phyloP scores from a whole-genome alignment of 805 yeast species.

The Debaryomyces maramus region DNA sequence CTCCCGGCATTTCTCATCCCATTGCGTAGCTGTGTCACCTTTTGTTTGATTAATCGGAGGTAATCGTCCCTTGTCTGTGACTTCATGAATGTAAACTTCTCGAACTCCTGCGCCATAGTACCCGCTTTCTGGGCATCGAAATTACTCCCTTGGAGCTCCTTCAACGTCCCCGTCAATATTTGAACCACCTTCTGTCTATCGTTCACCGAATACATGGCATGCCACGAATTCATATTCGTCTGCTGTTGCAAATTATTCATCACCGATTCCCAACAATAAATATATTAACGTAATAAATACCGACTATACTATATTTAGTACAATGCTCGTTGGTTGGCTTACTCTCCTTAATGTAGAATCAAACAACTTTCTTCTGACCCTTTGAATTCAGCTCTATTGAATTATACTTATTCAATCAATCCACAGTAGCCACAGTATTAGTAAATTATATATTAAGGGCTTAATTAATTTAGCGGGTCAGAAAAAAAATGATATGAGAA shows the following conservation, averaged over 20 bases:
- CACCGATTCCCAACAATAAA: too few relatives aligned
- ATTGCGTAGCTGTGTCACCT: slow-evolving; percentile 33
- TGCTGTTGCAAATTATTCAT: slow-evolving; percentile 12
- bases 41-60: slow-evolving; percentile 40
- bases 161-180: slow-evolving; percentile 35
- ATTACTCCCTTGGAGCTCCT: slow-evolving; percentile 34
- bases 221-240: slow-evolving; percentile 21
- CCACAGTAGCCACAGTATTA: too few relatives aligned
- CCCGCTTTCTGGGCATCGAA: slow-evolving; percentile 38
- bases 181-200: slow-evolving; percentile 45
- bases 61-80: slow-evolving; percentile 61
- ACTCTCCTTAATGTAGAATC: too few relatives aligned
- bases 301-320: too few relatives aligned
- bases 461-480: too few relatives aligned
- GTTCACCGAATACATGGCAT: slow-evolving; percentile 23
- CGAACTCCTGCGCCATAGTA: slow-evolving; percentile 66
- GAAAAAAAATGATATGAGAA: slow-evolving; percentile 4
- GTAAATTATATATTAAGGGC: too few relatives aligned
- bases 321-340: too few relatives aligned
- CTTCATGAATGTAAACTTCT: slow-evolving; percentile 60
- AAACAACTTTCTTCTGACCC: too few relatives aligned
- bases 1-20: slow-evolving; percentile 16
- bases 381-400: too few relatives aligned
- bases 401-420: too few relatives aligned
- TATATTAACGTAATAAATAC: too few relatives aligned